Percentiles rank a stretch among this genome's conserved stretches.
These are phyloP conservation scores for Cocos nucifera DNA, from an alignment of 176 grass and related monocot genomes.

Conservation along the genomic window DNA sequence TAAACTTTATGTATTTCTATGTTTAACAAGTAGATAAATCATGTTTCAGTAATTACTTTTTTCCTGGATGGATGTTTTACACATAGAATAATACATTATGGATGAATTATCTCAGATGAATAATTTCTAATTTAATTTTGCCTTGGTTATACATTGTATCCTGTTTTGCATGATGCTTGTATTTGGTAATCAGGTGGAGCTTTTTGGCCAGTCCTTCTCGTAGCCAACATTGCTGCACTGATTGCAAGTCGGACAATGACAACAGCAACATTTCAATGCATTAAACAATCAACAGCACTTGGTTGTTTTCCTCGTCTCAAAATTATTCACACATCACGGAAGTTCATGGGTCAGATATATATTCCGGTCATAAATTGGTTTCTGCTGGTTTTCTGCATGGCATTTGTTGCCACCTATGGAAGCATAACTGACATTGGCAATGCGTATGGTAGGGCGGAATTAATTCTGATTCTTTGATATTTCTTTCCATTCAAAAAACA, in stretches of 20 bases:
- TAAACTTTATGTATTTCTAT: background rate
- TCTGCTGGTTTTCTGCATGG: slow-evolving; percentile 71
- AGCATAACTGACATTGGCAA: slow-evolving; percentile 95
- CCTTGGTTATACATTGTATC: background rate
- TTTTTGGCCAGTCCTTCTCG: slow-evolving; percentile 79
- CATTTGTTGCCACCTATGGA: slow-evolving; percentile 70
- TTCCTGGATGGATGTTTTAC: background rate
- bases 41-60: too few species aligned
- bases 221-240: slow-evolving; percentile 78
- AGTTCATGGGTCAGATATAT: slow-evolving; percentile 98
- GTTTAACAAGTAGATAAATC: too few species aligned
- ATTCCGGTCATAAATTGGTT: slow-evolving; percentile 97
- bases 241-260: slow-evolving; percentile 98
- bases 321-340: slow-evolving; percentile 94
- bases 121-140: background rate
- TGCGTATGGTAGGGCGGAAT: slow-evolving; percentile 60
- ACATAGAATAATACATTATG: too few species aligned
- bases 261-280: slow-evolving; percentile 79
- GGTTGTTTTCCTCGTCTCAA: slow-evolving; percentile 95
- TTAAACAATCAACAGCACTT: slow-evolving; percentile 93
- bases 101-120: too few species aligned
- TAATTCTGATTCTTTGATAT: too few species aligned
- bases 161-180: slow-evolving; percentile 11
- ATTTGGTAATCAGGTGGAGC: slow-evolving; percentile 33
- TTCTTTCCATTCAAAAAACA: too few species aligned